Percentiles rank a stretch among this genome's conserved stretches.
phyloP scores from a whole-genome alignment of 2,329 filamentous ascomycete species.

The Diaporthe eres region DNA sequence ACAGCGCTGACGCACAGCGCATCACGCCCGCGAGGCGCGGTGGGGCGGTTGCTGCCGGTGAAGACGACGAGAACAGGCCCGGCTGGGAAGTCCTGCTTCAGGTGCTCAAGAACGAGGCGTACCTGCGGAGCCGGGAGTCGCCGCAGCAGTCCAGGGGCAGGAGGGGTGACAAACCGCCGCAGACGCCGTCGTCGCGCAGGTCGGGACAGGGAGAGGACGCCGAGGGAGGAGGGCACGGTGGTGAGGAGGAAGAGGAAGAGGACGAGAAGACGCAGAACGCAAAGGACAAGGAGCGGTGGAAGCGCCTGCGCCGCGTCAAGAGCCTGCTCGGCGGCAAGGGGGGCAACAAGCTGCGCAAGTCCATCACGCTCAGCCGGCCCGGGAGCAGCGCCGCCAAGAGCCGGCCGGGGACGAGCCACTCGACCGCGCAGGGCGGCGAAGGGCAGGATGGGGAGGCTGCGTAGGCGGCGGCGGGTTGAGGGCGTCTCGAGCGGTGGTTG shows the following conservation, averaged over 20 bases:
- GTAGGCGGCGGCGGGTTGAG: neutral
- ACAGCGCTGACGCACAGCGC: conserved; percentile 74
- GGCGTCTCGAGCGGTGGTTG: no score
- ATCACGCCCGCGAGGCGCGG: conserved; percentile 48
- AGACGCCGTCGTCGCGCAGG: conserved; percentile 41
- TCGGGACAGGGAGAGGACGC: conserved; percentile 4
- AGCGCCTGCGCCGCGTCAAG: conserved; percentile 78
- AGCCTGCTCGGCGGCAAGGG: conserved; percentile 78
- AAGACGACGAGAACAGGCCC: conserved; percentile 56
- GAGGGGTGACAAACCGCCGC: conserved; percentile 40
- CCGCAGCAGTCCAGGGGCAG: conserved; percentile 44
- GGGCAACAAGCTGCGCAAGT: conserved; percentile 63
- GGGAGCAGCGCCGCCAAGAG: conserved; percentile 50
- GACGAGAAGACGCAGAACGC: conserved; percentile 63
- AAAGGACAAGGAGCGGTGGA: conserved; percentile 82
- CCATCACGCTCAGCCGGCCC: conserved; percentile 56
- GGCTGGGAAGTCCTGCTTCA: conserved; percentile 70
- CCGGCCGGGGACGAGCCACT: conserved; percentile 42
- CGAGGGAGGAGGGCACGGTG: conserved; percentile 44
- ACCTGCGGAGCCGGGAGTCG: conserved; percentile 59
- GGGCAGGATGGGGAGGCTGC: conserved; percentile 19
- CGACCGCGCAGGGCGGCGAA: conserved; percentile 28
- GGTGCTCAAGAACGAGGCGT: conserved; percentile 71
- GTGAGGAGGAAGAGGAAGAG: conserved; percentile 62
- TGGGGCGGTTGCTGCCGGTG: conserved; percentile 48